These are phyloP conservation scores for Andalucia godoyi DNA, from an alignment of 78 protist species.

Conservation along the genomic window DNA sequence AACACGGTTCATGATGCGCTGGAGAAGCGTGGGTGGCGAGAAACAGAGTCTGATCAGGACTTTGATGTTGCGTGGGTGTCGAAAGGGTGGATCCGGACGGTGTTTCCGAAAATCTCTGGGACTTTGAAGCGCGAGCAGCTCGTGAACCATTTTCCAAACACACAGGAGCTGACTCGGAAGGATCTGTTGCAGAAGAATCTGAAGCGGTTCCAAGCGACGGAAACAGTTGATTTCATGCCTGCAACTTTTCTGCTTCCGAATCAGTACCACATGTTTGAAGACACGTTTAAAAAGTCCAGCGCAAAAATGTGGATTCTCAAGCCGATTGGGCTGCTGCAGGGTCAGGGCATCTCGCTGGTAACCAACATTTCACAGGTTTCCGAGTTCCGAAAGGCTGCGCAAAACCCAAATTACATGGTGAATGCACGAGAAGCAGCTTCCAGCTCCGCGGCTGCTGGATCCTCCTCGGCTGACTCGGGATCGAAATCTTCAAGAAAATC, in stretches of 20 bases:
- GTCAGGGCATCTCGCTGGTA: constrained; percentile 14
- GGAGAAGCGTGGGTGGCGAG: constrained; percentile 10
- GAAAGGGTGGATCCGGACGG: constrained; percentile 6
- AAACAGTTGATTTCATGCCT: constrained; percentile 7
- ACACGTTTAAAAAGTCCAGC: background rate
- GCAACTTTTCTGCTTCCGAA: constrained; percentile 5
- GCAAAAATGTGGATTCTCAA: constrained; percentile 23
- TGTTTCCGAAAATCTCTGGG: too few species aligned
- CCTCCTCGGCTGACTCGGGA: too few species aligned
- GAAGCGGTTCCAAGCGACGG: background rate
- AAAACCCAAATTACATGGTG: background rate
- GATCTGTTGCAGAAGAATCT: constrained; percentile 12
- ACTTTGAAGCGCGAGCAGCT: too few species aligned
- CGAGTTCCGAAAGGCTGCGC: background rate
- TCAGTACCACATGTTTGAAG: background rate
- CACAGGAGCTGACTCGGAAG: constrained; percentile 12
- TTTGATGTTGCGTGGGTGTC: constrained; percentile 21
- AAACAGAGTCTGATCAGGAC: constrained; percentile 21
- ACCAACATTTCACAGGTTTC: background rate
- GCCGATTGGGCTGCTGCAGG: constrained; percentile 12
- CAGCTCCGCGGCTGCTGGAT: too few species aligned
- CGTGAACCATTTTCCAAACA: constrained; percentile 24
- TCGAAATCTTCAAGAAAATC: too few species aligned
- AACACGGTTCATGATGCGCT: constrained; percentile 14
- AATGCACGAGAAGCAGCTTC: too few species aligned